Conservation (phyloP, 768 basidiomycete genomes). For the Lentinula lateritia region DNA sequence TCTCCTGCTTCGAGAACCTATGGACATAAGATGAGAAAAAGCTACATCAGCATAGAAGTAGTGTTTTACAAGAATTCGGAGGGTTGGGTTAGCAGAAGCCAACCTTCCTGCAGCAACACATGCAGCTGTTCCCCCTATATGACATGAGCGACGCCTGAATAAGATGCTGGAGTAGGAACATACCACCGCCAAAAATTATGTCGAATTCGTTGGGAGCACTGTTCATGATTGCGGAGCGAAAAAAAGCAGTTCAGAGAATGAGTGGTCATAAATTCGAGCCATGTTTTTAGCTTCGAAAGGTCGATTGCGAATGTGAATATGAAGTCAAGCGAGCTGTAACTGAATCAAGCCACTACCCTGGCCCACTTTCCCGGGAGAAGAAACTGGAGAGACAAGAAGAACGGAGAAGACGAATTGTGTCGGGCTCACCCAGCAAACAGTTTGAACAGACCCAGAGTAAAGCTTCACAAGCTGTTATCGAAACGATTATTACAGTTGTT, state of each 20-base stretch:
- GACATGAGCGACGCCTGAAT: neutral
- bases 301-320: neutral
- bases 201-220: slow-evolving; percentile 17
- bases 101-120: slow-evolving; percentile 36
- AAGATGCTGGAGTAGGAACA: neutral
- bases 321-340: no score
- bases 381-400: neutral
- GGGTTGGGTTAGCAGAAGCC: slow-evolving; percentile 25
- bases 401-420: neutral
- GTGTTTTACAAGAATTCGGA: slow-evolving; percentile 29
- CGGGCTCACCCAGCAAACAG: neutral
- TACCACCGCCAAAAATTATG: slow-evolving; percentile 32
- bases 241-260: neutral
- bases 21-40: neutral
- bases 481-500: neutral
- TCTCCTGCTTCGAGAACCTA: slow-evolving; percentile 34
- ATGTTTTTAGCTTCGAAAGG: neutral
- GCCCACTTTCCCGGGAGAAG: neutral
- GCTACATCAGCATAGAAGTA: neutral
- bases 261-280: neutral
- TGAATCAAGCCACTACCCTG: neutral
- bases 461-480: neutral
- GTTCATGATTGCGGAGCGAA: neutral
- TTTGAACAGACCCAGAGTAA: neutral
- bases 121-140: slow-evolving; percentile 27